Conservation (phyloP, 352 stramenopile species). For the Phytophthora foliorum region DNA sequence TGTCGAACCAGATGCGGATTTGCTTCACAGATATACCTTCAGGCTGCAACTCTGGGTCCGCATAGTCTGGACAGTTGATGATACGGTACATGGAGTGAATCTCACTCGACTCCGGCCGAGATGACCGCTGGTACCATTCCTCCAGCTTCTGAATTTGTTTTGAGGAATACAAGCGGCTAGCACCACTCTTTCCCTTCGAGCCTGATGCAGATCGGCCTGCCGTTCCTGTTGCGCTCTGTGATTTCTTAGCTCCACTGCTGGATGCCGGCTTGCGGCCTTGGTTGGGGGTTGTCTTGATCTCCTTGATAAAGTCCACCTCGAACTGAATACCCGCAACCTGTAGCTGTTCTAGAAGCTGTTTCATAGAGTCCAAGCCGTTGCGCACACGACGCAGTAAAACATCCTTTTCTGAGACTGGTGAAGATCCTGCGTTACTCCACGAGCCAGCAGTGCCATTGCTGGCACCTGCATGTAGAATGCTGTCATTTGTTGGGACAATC, state of each 20-base stretch:
- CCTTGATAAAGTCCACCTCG: slow-evolving; percentile 86
- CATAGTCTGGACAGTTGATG: slow-evolving; percentile 87
- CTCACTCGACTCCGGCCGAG: slow-evolving; percentile 81
- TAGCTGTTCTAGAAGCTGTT: slow-evolving; percentile 80
- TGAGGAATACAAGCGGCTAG: slow-evolving; percentile 86
- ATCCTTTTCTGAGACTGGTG: slow-evolving; percentile 44
- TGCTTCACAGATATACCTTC: slow-evolving; percentile 91
- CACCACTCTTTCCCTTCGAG: slow-evolving; percentile 79
- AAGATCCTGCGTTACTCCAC: slow-evolving; percentile 22
- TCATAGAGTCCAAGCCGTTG: slow-evolving; percentile 69
- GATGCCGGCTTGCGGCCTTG: slow-evolving; percentile 61
- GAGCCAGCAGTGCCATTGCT: slow-evolving; percentile 27
- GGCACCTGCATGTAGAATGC: slow-evolving; percentile 9
- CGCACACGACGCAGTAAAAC: slow-evolving; percentile 63
- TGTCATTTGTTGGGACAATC: slow-evolving; percentile 45
- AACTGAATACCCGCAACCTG: slow-evolving; percentile 86
- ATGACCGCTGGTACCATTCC: slow-evolving; percentile 90
- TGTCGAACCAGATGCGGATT: slow-evolving; percentile 92
- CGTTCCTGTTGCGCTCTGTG: slow-evolving; percentile 29
- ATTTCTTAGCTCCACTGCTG: slow-evolving; percentile 37
- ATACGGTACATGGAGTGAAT: slow-evolving; percentile 93
- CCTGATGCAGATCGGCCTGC: slow-evolving; percentile 49
- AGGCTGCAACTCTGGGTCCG: slow-evolving; percentile 84
- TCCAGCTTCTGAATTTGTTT: slow-evolving; percentile 92
- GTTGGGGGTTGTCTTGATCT: slow-evolving; percentile 67